These are phyloP conservation scores for Boletus semigastroideus DNA, from an alignment of 1,284 basidiomycete genomes.

Conservation along the genomic window DNA sequence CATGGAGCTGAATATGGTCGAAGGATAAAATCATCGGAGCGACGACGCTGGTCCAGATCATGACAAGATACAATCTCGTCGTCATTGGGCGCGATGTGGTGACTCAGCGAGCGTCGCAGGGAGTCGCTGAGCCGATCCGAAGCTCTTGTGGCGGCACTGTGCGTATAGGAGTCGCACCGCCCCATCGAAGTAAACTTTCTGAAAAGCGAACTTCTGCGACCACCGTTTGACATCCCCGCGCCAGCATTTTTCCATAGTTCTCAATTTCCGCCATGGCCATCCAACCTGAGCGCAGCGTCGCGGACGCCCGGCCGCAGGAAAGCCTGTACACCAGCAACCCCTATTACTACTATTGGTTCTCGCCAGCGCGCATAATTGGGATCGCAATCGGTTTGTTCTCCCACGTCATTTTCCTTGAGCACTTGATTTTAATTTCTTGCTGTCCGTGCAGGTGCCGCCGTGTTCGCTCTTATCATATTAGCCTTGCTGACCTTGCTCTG, in stretches of 20 bases:
- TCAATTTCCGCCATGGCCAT: slow-evolving; percentile 5
- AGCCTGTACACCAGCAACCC: neutral
- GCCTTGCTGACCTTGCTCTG: slow-evolving; percentile 9
- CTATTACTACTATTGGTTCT: slow-evolving; percentile 19
- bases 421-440: neutral
- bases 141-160: no score
- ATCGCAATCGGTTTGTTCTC: slow-evolving; percentile 25
- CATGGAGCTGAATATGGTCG: no score
- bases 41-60: no score
- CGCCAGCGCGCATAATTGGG: slow-evolving; percentile 27
- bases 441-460: slow-evolving; percentile 7
- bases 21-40: no score
- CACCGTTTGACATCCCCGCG: neutral
- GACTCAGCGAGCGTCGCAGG: no score
- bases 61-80: no score
- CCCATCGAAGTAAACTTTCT: neutral
- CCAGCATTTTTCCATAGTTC: neutral
- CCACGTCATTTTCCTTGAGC: no score
- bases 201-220: neutral
- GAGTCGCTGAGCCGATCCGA: no score
- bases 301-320: slow-evolving; percentile 1
- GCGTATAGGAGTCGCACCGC: no score
- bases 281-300: neutral
- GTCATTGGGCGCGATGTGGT: no score
- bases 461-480: slow-evolving; percentile 13